Base-by-base conservation (phyloP, 2,329 filamentous ascomycete species). In the Neopestalotiopsis clavispora region DNA sequence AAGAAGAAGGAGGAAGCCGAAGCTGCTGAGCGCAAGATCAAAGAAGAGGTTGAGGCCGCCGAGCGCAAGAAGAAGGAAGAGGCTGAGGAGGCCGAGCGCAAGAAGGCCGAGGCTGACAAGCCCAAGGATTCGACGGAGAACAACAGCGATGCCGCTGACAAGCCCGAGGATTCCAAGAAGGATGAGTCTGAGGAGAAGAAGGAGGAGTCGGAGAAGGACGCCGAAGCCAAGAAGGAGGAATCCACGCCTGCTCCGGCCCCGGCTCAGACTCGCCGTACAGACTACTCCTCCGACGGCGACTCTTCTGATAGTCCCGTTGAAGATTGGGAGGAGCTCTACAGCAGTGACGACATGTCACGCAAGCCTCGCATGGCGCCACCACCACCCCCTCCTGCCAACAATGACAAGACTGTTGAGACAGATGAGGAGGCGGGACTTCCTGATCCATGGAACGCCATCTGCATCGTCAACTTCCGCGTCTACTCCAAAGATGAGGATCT, bases 251-350 rank as follows among this genome's bases (percentile, higher is more conserved):
- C 72, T 10, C 72, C 74, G 34, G 65, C 70, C 14, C 75, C 72
- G 58, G 72, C 75, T 60, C 65, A 73, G 3, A 38, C 71, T 38
- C 79, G 75, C 63, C 70, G 73, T 56, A 38, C 28, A 62, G 77
- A 67, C 63, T 82, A 83, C 69, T 81, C 83, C 1, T 86, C 85
- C 0, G 85, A 85, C 5, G 84, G 84, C 42, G 85, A 90, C 67
- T 89, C 87, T 0, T 90, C 87, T 0, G 88, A 89, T 59, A 89
- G 86, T 6, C 89, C 89, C 0, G 82, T 90, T 2, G 83, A 85
- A 45, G 88, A 90, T 70, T 90, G 85, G 82, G 87, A 90, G 72
- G 82, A 85, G 71, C 81, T 89, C 34, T 90, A 89, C 76, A 87
- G 85, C 69, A 85, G 83, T 65, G 88, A 90, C 71, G 87, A 90